Conservation (phyloP, 805 yeast genomes). For the Wickerhamomyces subpelliculosus region DNA sequence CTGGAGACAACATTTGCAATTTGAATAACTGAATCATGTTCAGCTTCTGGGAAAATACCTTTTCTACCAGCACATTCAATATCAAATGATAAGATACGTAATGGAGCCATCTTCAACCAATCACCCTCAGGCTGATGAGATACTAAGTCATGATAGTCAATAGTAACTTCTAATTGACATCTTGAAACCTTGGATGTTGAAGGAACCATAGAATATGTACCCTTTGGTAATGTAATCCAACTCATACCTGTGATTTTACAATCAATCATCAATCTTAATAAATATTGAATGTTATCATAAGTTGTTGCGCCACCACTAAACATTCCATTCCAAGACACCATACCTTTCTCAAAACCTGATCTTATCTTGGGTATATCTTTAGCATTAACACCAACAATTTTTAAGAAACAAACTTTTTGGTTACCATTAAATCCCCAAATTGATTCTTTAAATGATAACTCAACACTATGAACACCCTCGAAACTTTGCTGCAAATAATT, state of each 20-base stretch:
- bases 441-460: constrained; percentile 67
- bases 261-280: constrained; percentile 86
- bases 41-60: constrained; percentile 94
- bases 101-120: constrained; percentile 89
- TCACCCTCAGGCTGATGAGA: constrained; percentile 90
- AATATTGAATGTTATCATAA: constrained; percentile 84
- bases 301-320: constrained; percentile 57
- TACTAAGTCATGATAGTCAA: constrained; percentile 60
- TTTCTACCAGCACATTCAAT: constrained; percentile 98
- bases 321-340: constrained; percentile 53
- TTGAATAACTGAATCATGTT: constrained; percentile 90
- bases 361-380: constrained; percentile 62
- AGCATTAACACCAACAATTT: constrained; percentile 61
- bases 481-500: constrained; percentile 37
- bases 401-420: constrained; percentile 69
- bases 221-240: constrained; percentile 86
- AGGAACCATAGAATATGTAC: constrained; percentile 50
- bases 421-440: constrained; percentile 93
- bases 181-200: constrained; percentile 46
- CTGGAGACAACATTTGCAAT: constrained; percentile 90
- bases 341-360: constrained; percentile 78
- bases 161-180: constrained; percentile 78
- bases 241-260: constrained; percentile 93
- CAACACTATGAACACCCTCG: constrained; percentile 60
- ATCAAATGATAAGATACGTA: constrained; percentile 90